Base-by-base conservation (phyloP, 768 basidiomycete species). In the Lentinula sp. region DNA sequence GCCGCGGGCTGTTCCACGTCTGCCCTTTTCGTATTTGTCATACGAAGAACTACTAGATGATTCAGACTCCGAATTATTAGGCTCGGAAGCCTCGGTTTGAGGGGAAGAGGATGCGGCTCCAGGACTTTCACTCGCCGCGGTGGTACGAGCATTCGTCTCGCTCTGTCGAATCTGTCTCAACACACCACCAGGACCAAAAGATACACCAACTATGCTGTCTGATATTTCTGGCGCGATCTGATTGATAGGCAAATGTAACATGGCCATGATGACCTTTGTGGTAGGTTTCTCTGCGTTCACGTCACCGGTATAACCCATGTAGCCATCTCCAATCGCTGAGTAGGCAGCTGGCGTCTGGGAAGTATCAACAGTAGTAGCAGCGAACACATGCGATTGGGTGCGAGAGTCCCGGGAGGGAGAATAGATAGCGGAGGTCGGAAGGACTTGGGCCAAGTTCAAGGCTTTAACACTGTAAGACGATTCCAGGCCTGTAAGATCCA, bases 401-500 rank as follows among this genome's bases (percentile, higher is more conserved):
- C 51, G 61, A 18, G 64, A 63, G 32, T 54, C 45, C 12, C 52
- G 46, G 3, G 66, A 64, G 2, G 69, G 64, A 46, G 64, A 53
- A 62, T 72, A 71, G 10, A 71, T 61, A 41, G 51, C 57, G 8
- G 64, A 57, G 33, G 62, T 56, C 18, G 63, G 39, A 16, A 49
- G 58, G 35, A 65, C 62, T 51, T 64, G 45, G 41, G 57, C 57
- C 55, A 72, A 33, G 9, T 65, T 63, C n/a, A 68, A 35, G 7
- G 69, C 62, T 52, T 71, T 71, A 62, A 68, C 63, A 60, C 68
- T 72, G 66, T 62, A 67, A 32, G 58, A 64, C 7, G 39, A 13
- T 13, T 62, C 28, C 4, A 64, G 39, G n/a, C 60, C 63, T 18
- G 53, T 12, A 20, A 59, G 20, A 28, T 55, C 36, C 41, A 61